These are phyloP conservation scores for Penicillium psychrosexuale DNA, from an alignment of 2,329 filamentous ascomycete genomes.

Conservation along the genomic window DNA sequence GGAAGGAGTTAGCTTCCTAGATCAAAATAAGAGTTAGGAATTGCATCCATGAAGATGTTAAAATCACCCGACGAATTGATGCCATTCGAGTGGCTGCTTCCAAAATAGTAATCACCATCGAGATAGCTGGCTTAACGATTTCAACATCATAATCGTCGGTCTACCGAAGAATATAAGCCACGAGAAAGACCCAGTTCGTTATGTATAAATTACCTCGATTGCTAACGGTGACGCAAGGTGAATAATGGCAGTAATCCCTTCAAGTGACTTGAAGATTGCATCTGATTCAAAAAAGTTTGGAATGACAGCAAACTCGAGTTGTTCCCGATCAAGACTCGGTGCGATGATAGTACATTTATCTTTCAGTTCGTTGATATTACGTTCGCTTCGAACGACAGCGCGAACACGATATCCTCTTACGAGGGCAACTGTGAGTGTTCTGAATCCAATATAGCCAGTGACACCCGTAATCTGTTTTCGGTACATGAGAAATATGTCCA, in stretches of 20 bases:
- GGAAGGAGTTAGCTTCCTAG: neutral
- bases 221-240: slow-evolving; percentile 2
- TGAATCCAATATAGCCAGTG: neutral
- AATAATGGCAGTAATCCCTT: neutral
- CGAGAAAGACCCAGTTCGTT: neutral
- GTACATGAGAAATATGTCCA: neutral
- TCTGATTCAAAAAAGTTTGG: neutral
- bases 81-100: slow-evolving; percentile 1
- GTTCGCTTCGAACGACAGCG: neutral
- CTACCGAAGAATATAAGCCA: neutral
- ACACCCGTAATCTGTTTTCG: slow-evolving; percentile 5
- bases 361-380: neutral
- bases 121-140: slow-evolving; percentile 1
- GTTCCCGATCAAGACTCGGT: neutral
- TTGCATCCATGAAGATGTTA: neutral
- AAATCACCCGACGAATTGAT: neutral
- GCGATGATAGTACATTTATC: neutral
- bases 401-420: neutral
- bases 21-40: neutral
- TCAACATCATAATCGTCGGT: neutral
- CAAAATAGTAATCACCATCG: slow-evolving; percentile 6
- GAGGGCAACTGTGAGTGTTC: neutral
- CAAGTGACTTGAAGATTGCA: neutral
- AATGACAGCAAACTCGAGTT: neutral
- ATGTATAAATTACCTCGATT: neutral